Conservation (phyloP, 2,329 filamentous ascomycete genomes). For the Sphaerulina populicola region DNA sequence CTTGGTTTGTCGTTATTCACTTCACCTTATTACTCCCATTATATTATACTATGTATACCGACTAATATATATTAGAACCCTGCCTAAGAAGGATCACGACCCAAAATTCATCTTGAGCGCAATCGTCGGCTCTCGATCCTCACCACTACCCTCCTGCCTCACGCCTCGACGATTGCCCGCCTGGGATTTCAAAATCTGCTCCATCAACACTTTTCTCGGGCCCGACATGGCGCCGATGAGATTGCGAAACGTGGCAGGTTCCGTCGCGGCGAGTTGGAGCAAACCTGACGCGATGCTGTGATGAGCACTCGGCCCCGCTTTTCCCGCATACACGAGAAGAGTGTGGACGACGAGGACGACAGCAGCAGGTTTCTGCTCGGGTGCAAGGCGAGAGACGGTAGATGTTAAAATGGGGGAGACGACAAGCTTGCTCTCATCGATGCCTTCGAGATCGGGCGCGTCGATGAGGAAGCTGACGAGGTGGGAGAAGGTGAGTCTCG, state of each 20-base stretch:
- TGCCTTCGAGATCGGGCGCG: constrained; percentile 59
- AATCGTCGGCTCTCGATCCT: constrained; percentile 64
- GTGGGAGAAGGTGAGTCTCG: constrained; percentile 59
- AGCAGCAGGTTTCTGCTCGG: constrained; percentile 40
- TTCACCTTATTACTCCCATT: too few relatives aligned
- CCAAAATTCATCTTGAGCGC: constrained; percentile 86
- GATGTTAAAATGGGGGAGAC: constrained; percentile 66
- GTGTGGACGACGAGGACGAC: constrained; percentile 71
- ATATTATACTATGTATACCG: too few relatives aligned
- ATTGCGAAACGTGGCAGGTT: constrained; percentile 64
- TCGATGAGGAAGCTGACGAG: constrained; percentile 65
- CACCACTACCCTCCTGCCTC: constrained; percentile 39
- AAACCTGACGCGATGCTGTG: constrained; percentile 67
- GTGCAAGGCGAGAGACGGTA: constrained; percentile 49
- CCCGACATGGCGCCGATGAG: constrained; percentile 64
- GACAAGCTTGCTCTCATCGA: constrained; percentile 63
- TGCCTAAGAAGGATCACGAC: too few relatives aligned
- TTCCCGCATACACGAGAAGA: constrained; percentile 66
- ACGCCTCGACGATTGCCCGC: constrained; percentile 37
- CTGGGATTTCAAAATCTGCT: constrained; percentile 48
- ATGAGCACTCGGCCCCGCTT: constrained; percentile 43
- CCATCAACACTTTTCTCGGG: constrained; percentile 67
- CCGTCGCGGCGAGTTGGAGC: constrained; percentile 68
- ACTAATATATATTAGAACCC: too few relatives aligned
- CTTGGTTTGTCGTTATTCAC: too few relatives aligned